Conservation (phyloP, 768 basidiomycete species). For the Tricholoma terreum region DNA sequence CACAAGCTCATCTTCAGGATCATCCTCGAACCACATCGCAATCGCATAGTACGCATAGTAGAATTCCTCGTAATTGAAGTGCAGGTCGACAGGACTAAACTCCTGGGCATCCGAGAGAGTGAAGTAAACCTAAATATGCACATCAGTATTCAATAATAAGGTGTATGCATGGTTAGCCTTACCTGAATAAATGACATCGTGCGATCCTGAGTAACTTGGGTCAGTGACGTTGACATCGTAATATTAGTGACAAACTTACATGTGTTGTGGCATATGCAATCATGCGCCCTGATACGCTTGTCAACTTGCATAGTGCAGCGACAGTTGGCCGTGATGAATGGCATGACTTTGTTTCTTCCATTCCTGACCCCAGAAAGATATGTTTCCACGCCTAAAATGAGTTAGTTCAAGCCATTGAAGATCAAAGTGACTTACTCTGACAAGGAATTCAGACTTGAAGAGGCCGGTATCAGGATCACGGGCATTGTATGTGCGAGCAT, state of each 20-base stretch:
- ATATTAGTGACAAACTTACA: not conserved
- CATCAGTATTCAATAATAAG: no score
- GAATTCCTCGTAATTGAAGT: no score
- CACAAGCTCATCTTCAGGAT: no score
- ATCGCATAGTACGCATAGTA: no score
- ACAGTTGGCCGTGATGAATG: not conserved
- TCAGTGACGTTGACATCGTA: no score
- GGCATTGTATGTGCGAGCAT: not conserved
- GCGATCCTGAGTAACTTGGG: no score
- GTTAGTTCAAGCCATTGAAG: not conserved
- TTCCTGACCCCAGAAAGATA: not conserved
- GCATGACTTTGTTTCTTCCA: not conserved
- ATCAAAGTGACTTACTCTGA: not conserved
- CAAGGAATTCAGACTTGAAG: not conserved
- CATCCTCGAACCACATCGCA: no score
- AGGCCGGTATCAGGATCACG: not conserved
- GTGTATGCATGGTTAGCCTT: no score
- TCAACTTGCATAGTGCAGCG: not conserved
- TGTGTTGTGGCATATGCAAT: not conserved
- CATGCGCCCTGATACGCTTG: not conserved
- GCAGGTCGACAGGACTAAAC: no score
- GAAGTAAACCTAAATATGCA: no score
- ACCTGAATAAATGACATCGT: no score
- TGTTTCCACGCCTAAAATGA: not conserved
- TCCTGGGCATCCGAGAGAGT: no score